A percentile compares a stretch with the other conserved stretches of the same genome.
phyloP scores from a whole-genome alignment of 2,329 filamentous ascomycete species.

The Hirsutella thompsonii region DNA sequence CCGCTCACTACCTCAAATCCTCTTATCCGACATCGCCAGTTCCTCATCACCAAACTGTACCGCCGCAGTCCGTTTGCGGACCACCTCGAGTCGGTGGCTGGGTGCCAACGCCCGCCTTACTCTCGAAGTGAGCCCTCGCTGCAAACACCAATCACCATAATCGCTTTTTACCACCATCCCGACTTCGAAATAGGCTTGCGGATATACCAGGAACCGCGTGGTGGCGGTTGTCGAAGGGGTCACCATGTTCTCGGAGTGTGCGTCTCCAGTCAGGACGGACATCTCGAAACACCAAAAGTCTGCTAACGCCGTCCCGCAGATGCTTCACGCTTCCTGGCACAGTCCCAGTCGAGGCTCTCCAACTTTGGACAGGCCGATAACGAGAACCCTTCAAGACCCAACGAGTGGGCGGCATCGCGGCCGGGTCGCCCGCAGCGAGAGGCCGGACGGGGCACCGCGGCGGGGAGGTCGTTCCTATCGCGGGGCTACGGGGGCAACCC shows the following conservation, averaged over 20 bases:
- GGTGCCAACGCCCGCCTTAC: not conserved
- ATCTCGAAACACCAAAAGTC: not conserved
- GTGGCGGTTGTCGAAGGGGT: slow-evolving; percentile 19
- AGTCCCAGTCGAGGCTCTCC: slow-evolving; percentile 85
- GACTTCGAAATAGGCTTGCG: not conserved
- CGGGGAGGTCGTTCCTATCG: slow-evolving; percentile 29
- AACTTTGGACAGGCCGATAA: slow-evolving; percentile 48
- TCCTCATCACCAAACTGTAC: not conserved
- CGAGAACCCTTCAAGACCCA: slow-evolving; percentile 15
- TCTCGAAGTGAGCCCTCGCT: not conserved
- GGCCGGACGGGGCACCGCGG: slow-evolving; percentile 13
- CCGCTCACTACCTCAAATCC: no score
- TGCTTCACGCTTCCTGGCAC: slow-evolving; percentile 90
- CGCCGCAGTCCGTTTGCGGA: not conserved
- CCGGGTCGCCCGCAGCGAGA: slow-evolving; percentile 19
- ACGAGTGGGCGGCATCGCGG: slow-evolving; percentile 21
- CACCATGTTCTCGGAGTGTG: slow-evolving; percentile 65
- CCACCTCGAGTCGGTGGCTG: not conserved
- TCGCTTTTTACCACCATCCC: not conserved
- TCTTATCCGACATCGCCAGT: no score
- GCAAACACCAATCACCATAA: not conserved
- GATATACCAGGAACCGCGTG: slow-evolving; percentile 11
- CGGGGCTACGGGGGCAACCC: slow-evolving; percentile 53
- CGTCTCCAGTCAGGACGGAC: slow-evolving; percentile 20
- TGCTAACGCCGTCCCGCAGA: slow-evolving; percentile 40